Conservation (phyloP, 768 basidiomycete genomes). For the Amanita rimosa region DNA sequence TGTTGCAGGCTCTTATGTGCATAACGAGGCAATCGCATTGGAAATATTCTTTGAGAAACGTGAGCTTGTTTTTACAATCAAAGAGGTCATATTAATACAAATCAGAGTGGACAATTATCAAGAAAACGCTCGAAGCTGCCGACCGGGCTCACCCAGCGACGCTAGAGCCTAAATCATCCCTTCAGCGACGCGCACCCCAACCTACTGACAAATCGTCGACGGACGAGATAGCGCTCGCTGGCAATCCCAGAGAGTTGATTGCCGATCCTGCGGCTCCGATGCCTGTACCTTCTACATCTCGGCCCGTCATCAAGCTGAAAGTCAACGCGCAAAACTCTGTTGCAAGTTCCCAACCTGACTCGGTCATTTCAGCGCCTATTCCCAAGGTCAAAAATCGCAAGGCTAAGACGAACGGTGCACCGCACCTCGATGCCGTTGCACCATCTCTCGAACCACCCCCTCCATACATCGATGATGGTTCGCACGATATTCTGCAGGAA, state of each 20-base stretch:
- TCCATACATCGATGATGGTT: slow-evolving; percentile 71
- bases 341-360: slow-evolving; percentile 19
- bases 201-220: slow-evolving; percentile 21
- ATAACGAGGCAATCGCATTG: slow-evolving; percentile 63
- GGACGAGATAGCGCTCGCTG: background rate
- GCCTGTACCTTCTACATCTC: slow-evolving; percentile 22
- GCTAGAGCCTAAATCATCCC: slow-evolving; percentile 11
- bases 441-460: slow-evolving; percentile 48
- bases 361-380: slow-evolving; percentile 15
- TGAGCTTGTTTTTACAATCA: slow-evolving; percentile 24
- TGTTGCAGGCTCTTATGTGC: slow-evolving; percentile 52
- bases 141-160: slow-evolving; percentile 32
- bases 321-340: slow-evolving; percentile 27
- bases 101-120: slow-evolving; percentile 80
- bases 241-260: background rate
- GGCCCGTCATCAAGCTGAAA: slow-evolving; percentile 61
- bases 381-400: slow-evolving; percentile 31
- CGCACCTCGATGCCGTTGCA: slow-evolving; percentile 15
- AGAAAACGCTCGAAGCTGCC: slow-evolving; percentile 67
- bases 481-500: slow-evolving; percentile 70
- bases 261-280: slow-evolving; percentile 11
- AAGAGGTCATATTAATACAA: background rate
- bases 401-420: slow-evolving; percentile 26
- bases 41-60: slow-evolving; percentile 82
- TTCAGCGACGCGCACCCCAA: slow-evolving; percentile 23